Evolutionary conservation across 2,329 filamentous ascomycete species (phyloP), one percentile per base, ranked within the genome.

Genomic region (Davidsoniella eucalypti): DNA sequence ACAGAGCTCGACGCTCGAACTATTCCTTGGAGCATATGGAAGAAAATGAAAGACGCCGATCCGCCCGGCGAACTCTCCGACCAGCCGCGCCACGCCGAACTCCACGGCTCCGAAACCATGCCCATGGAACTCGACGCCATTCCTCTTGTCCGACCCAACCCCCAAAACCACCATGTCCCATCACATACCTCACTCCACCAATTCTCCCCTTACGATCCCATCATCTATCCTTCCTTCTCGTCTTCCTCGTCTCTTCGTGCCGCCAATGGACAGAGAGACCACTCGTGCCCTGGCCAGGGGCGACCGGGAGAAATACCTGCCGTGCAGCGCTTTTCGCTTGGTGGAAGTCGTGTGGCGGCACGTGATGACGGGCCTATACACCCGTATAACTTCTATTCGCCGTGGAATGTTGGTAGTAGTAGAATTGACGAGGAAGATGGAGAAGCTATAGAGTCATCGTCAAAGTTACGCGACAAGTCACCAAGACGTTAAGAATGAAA

Each of bases 341-440:
- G n/a, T 17, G 16, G n/a, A 25, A 18, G 25, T n/a, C 8, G 25
- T 12, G 42, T 5, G 29, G 3, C 10, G 40, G 33, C 18, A 29
- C 21, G 29, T 4, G 44, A 47, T 12, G 44, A 26, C 3, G 21
- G 5, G 8, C 39, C 50, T n/a, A 16, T 23, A n/a, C 50, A 52
- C 37, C 50, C 50, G 6, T 52, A 52, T 41, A 40, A 52, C 23
- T 52, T 52, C 48, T 52, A 48, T 29, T 52, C 50, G 14, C 50
- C 45, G 21, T 52, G 50, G 45, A 44, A n/a, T 16, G 33, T 44
- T 7, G 38, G 44, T 8, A 12, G 44, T 16, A 3, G 39, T 29
- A 21, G 25, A 43, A 37, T 36, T 38, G 3, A 23, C 2, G 10
- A 38, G 9, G 43, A 9, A 16, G 23, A 25, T 5, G 12, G 17